phyloP scores from a whole-genome alignment of 163 green algal genomes.

The Prototheca cutis region DNA sequence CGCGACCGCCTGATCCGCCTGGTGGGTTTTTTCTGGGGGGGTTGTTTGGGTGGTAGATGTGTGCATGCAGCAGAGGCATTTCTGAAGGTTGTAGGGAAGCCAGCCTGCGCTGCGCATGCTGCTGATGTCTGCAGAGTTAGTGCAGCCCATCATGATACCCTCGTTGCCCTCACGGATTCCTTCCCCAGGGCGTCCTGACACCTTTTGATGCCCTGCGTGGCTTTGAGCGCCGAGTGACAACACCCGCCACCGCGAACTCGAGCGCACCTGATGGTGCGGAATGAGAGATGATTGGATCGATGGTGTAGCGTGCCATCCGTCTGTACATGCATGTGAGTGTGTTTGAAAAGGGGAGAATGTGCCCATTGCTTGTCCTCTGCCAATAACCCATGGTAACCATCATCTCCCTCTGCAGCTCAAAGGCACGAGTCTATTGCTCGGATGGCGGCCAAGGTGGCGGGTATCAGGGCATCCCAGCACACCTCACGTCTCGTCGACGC shows the following conservation, averaged over 20 bases:
- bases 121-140: neutral
- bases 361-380: neutral
- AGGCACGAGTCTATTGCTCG: neutral
- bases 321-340: neutral
- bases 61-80: neutral
- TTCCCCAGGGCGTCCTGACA: slow-evolving; percentile 64
- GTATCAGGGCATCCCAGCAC: slow-evolving; percentile 14
- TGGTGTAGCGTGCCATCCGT: neutral
- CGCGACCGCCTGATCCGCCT: slow-evolving; percentile 75
- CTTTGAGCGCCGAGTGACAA: slow-evolving; percentile 55
- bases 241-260: slow-evolving; percentile 5
- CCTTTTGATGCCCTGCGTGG: slow-evolving; percentile 77
- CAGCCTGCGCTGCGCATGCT: neutral
- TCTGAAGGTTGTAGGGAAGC: neutral
- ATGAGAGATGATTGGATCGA: neutral
- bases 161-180: neutral
- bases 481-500: slow-evolving; percentile 40
- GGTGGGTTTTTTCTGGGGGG: slow-evolving; percentile 10
- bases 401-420: neutral
- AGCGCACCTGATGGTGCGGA: slow-evolving; percentile 17
- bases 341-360: neutral
- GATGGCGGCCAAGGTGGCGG: neutral
- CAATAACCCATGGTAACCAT: too few relatives aligned
- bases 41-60: neutral
- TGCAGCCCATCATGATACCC: neutral